Conservation (phyloP, 2,329 filamentous ascomycete genomes). For the Polytolypa hystricis region DNA sequence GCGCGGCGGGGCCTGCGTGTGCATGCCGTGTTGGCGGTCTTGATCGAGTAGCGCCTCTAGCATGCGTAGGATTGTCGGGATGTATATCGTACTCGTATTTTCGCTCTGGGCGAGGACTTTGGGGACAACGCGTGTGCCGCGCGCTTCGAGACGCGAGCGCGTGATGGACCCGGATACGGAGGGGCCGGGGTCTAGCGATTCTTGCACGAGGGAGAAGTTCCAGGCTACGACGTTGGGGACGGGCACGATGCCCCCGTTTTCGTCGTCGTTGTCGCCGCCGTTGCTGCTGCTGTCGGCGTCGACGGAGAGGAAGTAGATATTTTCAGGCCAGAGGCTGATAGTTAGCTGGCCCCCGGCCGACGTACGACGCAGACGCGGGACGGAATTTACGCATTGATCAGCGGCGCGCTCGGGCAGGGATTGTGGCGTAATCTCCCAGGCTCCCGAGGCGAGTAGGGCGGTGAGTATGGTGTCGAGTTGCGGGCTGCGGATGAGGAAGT, state of each 20-base stretch:
- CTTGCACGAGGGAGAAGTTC: conserved; percentile 1
- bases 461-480: conserved; percentile 3
- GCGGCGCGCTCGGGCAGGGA: background rate
- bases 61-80: conserved; percentile 3
- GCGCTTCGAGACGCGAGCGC: background rate
- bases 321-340: conserved; percentile 5
- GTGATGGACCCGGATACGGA: background rate
- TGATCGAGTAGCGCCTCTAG: conserved; percentile 4
- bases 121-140: conserved; percentile 1
- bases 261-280: background rate
- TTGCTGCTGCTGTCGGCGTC: background rate
- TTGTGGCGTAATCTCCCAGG: conserved; percentile 2
- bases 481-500: conserved; percentile 2
- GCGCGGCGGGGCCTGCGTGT: background rate
- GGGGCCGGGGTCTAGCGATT: conserved; percentile 1
- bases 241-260: background rate
- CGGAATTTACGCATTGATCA: background rate
- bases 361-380: background rate
- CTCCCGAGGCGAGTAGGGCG: background rate
- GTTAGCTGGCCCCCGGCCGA: background rate
- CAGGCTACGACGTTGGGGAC: conserved; percentile 2
- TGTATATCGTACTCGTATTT: conserved; percentile 1
- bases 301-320: conserved; percentile 4
- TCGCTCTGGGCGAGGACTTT: conserved; percentile 1
- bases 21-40: background rate